A percentile compares a stretch with the other conserved stretches of the same genome.
Evolutionary conservation across 192 early-diverging fungal species (phyloP).

Genomic region (Paraglomus occultum): DNA sequence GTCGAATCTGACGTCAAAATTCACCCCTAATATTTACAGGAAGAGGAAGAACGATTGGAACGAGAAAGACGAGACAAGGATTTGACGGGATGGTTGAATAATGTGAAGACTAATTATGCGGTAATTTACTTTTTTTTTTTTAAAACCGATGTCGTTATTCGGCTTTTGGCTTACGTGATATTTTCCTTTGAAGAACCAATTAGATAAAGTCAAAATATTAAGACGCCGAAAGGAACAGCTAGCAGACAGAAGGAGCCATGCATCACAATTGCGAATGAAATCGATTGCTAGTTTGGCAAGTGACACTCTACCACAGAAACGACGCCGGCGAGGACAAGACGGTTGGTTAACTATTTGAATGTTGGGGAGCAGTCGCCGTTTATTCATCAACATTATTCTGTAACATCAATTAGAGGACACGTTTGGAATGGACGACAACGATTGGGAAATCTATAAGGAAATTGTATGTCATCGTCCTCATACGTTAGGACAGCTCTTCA

Average conservation of each 20-base stretch:
- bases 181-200: conserved; percentile 37
- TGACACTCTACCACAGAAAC: conserved; percentile 49
- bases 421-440: conserved; percentile 91
- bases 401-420: conserved; percentile 65
- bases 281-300: conserved; percentile 83
- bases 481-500: too few relatives aligned
- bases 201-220: conserved; percentile 69
- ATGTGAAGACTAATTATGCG: conserved; percentile 61
- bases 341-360: conserved; percentile 36
- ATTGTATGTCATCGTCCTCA: conserved; percentile 56
- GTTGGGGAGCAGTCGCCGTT: not conserved
- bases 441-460: conserved; percentile 91
- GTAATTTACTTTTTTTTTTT: conserved; percentile 19
- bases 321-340: conserved; percentile 59
- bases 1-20: not conserved
- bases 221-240: conserved; percentile 72
- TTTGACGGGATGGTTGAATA: conserved; percentile 70
- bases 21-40: conserved; percentile 32
- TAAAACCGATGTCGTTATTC: too few relatives aligned
- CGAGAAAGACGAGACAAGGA: conserved; percentile 67
- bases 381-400: not conserved
- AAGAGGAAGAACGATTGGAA: conserved; percentile 63
- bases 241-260: conserved; percentile 81
- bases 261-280: conserved; percentile 81
- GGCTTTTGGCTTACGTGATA: not conserved